Evolutionary conservation across 257 asterid species (phyloP).

Genomic region (Datura wrightii): DNA sequence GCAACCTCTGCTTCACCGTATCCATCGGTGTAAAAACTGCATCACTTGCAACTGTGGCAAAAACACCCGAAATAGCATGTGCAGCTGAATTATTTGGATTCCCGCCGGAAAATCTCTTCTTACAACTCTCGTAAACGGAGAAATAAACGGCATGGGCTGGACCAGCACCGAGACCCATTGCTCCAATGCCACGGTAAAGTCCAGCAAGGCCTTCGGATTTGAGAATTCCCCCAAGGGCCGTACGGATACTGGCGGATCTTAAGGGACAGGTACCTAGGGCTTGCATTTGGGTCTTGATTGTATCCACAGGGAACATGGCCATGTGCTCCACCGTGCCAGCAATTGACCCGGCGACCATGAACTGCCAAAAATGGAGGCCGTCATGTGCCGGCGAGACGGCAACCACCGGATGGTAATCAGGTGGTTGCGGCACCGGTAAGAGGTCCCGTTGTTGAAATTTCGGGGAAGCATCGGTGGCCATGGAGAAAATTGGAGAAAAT

Average conservation of each 20-base stretch:
- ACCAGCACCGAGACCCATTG: conserved; percentile 98
- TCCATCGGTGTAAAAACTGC: conserved; percentile 97
- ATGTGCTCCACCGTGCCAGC: conserved; percentile 97
- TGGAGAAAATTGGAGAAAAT: conserved; percentile 29
- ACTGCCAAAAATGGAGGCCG: conserved; percentile 87
- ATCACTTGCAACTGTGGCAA: conserved; percentile 89
- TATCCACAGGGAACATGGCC: conserved; percentile 98
- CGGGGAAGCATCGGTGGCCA: conserved; percentile 81
- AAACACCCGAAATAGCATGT: conserved; percentile 83
- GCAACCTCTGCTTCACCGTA: conserved; percentile 98
- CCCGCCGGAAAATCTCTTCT: conserved; percentile 72
- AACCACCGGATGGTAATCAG: conserved; percentile 54
- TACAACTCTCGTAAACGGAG: conserved; percentile 79
- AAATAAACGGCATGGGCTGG: conserved; percentile 98
- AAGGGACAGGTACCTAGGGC: conserved; percentile 88
- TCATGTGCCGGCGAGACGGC: conserved; percentile 63
- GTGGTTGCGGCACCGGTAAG: conserved; percentile 56
- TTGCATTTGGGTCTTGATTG: conserved; percentile 92
- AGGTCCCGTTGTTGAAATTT: conserved; percentile 73
- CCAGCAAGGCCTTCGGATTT: conserved; percentile 75
- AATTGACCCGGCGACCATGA: conserved; percentile 89
- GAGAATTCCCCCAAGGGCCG: conserved; percentile 68
- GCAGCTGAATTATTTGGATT: conserved; percentile 67
- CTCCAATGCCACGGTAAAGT: conserved; percentile 89
- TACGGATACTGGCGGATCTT: conserved; percentile 62